Base-by-base conservation (phyloP, 2,329 filamentous ascomycete genomes). In the Alternaria sp. region DNA sequence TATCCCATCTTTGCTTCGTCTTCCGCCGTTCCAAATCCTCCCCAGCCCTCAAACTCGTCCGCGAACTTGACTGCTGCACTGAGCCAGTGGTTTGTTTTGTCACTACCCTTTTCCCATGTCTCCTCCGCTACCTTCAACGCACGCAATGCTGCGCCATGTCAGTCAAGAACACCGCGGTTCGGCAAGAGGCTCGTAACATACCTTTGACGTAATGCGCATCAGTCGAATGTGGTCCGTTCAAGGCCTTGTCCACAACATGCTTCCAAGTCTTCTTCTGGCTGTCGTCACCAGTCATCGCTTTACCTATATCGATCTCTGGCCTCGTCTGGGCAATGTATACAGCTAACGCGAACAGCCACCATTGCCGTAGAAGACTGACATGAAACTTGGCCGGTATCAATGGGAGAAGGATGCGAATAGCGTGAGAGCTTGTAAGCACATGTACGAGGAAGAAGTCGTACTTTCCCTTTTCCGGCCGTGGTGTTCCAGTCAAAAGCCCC, bases 151-250 rank as follows among this genome's bases (percentile, higher is more conserved):
- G 55, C 55, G 45, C 8, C 45, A 18, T n/a, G 45, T 73, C 55
- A 74, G 67, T 55, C 57, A 26, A 56, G n/a, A n/a, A 46, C 25
- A 18, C 11, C 14, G 14, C 20, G 14, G 7, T 3, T 6, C n/a
- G n/a, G 10, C 26, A 21, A 12, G 11, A 60, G 20, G 6, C 25
- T 44, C 14, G n/a, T 20, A 23, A 50, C 65, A 44, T 81, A 89
- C 91, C 89, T 82, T 97, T 97, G 30, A 98, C 89, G 75, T 89
- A 97, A 80, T 97, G 92, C 18, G 92, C 87, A 81, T 98, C 93
- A 2, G 86, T 88, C 10, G 88, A 84, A 81, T 89, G 89, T 55
- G 86, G 79, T 10, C 90, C 90, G 57, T 87, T 88, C 18, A 97
- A 75, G 3, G 92, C 93, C 79, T 89, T 87, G 56, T 91, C 82